Base-by-base conservation (phyloP, 2,329 filamentous ascomycete species). In the Pseudopyricularia cyperi region DNA sequence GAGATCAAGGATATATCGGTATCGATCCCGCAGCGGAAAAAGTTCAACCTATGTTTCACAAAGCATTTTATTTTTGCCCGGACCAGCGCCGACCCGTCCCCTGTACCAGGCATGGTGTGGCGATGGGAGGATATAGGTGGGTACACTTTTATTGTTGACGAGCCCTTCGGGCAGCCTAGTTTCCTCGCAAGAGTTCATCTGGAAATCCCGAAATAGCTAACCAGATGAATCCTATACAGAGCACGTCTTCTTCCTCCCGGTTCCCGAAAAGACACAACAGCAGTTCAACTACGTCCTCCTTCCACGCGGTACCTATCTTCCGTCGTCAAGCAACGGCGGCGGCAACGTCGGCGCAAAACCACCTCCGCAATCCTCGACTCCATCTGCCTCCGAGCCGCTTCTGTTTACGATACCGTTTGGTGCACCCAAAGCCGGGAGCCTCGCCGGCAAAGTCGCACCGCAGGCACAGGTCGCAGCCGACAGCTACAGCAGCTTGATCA, bases 281-380 rank as follows among this genome's bases (percentile, higher is more conserved):
- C 80, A 85, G 60, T 73, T 80, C 65, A 85, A 83, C 64, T 85
- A 83, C 60, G 60, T 84, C 52, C 65, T 85, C 53, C 76, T 85
- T 54, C 81, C 80, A 0, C 69, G 69, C 52, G 73, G 74, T 52
- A 74, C 74, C 28, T 73, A 73, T 55, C 69, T 82, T 33, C 64
- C 69, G n/a, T 63, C 63, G 44, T 53, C 63, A 1, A 44, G 22
- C 47, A 62, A 70, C 5, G 60, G 68, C 7, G 62, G 64, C 53
- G 49, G 55, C 1, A 53, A 54, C 3, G 24, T 24, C 12, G 39
- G 56, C 60, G n/a, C 28, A 32, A 48, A 48, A 48, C 26, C 46
- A 30, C 7, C 15, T 32, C 46, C 30, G 6, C 22, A 19, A 6
- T 24, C 39, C 39, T 4, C 39, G 11, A 22, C 39, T 44, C 7